phyloP scores from a whole-genome alignment of 148 eudicot genomes.

The Oxyria digyna region DNA sequence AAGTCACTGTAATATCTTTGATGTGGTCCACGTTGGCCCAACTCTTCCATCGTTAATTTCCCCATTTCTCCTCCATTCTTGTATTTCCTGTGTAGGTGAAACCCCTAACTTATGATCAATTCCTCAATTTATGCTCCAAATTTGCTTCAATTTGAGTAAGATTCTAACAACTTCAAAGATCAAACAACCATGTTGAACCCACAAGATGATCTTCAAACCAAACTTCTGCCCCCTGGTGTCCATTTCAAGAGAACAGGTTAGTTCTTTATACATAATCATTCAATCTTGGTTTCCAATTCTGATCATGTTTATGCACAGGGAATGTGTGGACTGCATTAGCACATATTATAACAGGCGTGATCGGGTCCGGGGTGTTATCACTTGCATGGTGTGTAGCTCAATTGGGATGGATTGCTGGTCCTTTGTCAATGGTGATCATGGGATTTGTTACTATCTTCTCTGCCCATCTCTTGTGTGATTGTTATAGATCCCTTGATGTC shows the following conservation, averaged over 20 bases:
- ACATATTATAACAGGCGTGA: slow-evolving; percentile 27
- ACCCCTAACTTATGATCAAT: not conserved
- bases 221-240: not conserved
- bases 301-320: slow-evolving; percentile 8
- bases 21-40: not conserved
- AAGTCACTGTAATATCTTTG: not conserved
- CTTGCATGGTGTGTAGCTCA: slow-evolving; percentile 30
- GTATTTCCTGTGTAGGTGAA: not conserved
- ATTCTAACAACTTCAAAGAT: not conserved
- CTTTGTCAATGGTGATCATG: slow-evolving; percentile 17
- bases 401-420: slow-evolving; percentile 29
- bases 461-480: slow-evolving; percentile 17
- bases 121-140: not conserved
- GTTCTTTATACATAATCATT: not conserved
- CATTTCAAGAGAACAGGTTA: slow-evolving; percentile 4
- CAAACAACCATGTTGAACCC: not conserved
- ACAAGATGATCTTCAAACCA: not conserved
- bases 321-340: slow-evolving; percentile 27
- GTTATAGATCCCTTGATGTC: slow-evolving; percentile 21
- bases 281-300: not conserved
- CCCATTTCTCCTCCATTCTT: not conserved
- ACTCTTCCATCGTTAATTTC: not conserved
- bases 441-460: slow-evolving; percentile 19
- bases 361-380: slow-evolving; percentile 27
- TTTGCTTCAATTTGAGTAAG: not conserved